Conservation (phyloP, 768 basidiomycete species). For the Podaxis sp. region DNA sequence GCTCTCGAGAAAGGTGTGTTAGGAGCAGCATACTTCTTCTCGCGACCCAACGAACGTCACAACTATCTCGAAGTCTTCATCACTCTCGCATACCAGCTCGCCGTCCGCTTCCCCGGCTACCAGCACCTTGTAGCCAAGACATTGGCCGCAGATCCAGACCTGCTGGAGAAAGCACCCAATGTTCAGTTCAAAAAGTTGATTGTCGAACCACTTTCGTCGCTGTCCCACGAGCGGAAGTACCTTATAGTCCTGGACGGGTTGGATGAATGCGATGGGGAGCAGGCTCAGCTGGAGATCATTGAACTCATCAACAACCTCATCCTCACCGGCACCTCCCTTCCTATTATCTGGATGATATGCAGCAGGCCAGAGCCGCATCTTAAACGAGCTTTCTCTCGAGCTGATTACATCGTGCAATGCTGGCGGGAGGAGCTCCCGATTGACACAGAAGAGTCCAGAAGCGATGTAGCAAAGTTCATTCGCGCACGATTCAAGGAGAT, state of each 20-base stretch:
- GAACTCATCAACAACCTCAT: not conserved
- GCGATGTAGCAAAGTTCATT: not conserved
- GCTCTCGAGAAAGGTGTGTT: not conserved
- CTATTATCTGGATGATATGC: not conserved
- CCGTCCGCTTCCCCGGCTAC: not conserved
- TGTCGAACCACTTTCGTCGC: not conserved
- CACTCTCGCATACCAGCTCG: conserved; percentile 1
- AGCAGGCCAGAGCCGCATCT: not conserved
- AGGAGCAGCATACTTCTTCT: conserved; percentile 14
- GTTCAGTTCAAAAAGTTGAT: conserved; percentile 2
- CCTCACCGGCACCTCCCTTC: not conserved
- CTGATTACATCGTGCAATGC: not conserved
- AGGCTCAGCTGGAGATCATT: not conserved
- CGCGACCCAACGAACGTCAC: not conserved
- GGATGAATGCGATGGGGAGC: not conserved
- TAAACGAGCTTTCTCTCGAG: not conserved
- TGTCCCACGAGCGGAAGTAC: not conserved
- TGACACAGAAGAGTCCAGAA: not conserved
- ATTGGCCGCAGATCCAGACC: not conserved
- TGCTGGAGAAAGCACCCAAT: not conserved
- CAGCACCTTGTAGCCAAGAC: not conserved
- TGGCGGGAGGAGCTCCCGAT: not conserved
- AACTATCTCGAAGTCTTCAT: not conserved
- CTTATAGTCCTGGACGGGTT: conserved; percentile 1
- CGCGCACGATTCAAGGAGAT: not conserved